These are phyloP conservation scores for Aspergillus udagawae DNA, from an alignment of 2,329 filamentous ascomycete species.

Conservation along the genomic window DNA sequence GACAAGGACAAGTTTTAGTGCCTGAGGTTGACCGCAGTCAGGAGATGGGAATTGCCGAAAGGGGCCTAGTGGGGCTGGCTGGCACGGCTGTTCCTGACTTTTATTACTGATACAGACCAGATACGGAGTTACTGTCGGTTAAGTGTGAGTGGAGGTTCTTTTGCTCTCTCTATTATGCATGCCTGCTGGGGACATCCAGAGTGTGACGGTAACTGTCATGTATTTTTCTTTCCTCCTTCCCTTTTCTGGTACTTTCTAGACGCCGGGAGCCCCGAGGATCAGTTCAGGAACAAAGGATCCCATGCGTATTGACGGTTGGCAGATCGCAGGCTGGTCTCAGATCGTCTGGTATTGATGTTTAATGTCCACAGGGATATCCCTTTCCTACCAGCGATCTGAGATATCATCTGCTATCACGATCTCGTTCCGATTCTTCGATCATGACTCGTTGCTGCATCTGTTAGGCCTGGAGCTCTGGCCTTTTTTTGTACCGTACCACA, in stretches of 20 bases:
- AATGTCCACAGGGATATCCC: background rate
- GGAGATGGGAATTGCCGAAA: constrained; percentile 15
- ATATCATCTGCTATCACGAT: background rate
- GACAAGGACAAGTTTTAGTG: background rate
- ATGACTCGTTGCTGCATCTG: too few relatives aligned
- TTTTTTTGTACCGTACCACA: background rate
- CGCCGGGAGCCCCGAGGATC: background rate
- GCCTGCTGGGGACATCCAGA: background rate
- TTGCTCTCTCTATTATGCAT: constrained; percentile 10
- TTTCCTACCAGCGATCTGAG: background rate
- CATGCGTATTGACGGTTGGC: background rate
- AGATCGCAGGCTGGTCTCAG: background rate
- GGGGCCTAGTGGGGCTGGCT: constrained; percentile 6
- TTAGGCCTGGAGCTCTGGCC: background rate
- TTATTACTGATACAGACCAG: background rate
- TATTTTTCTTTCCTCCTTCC: constrained; percentile 4
- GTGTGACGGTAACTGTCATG: background rate
- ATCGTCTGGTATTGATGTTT: background rate
- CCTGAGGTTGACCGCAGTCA: constrained; percentile 7
- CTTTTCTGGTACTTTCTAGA: background rate
- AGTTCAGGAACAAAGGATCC: background rate
- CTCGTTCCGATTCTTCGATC: too few relatives aligned
- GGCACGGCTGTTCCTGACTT: constrained; percentile 13
- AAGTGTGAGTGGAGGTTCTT: background rate
- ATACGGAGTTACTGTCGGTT: too few relatives aligned